Conservation (phyloP, 805 yeast species). For the Metschnikowia bowlesiae region DNA sequence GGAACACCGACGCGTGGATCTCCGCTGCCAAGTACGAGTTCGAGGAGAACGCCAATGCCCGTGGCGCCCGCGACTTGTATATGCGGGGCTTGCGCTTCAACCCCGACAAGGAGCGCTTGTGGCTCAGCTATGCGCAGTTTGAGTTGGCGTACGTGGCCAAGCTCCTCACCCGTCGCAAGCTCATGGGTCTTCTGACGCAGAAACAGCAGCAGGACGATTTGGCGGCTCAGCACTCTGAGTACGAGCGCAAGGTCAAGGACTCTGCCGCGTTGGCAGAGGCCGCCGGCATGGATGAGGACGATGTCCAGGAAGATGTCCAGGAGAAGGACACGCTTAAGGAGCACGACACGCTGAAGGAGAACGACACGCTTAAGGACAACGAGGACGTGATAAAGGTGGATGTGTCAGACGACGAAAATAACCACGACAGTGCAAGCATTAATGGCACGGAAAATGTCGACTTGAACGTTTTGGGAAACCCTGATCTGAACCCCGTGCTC, state of each 20-base stretch:
- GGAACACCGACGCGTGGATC: slow-evolving; percentile 86
- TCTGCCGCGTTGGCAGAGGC: slow-evolving; percentile 21
- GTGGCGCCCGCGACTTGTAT: slow-evolving; percentile 80
- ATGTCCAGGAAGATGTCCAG: slow-evolving; percentile 39
- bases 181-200: slow-evolving; percentile 73
- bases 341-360: slow-evolving; percentile 21
- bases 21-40: slow-evolving; percentile 92
- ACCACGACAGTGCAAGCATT: slow-evolving; percentile 28
- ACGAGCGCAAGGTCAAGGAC: slow-evolving; percentile 22
- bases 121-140: slow-evolving; percentile 84
- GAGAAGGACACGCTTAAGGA: slow-evolving; percentile 37
- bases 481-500: slow-evolving; percentile 74
- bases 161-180: slow-evolving; percentile 74
- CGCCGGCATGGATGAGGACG: slow-evolving; percentile 21
- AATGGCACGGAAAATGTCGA: slow-evolving; percentile 78
- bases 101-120: slow-evolving; percentile 62
- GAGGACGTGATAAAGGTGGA: slow-evolving; percentile 39
- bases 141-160: slow-evolving; percentile 85
- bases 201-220: slow-evolving; percentile 56
- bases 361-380: slow-evolving; percentile 26
- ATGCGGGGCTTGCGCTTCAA: slow-evolving; percentile 85
- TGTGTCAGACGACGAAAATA: slow-evolving; percentile 42
- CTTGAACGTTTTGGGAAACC: slow-evolving; percentile 75
- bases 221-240: slow-evolving; percentile 26
- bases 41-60: slow-evolving; percentile 81